phyloP scores from a whole-genome alignment of 2,329 filamentous ascomycete species.

The Escovopsis sp. region DNA sequence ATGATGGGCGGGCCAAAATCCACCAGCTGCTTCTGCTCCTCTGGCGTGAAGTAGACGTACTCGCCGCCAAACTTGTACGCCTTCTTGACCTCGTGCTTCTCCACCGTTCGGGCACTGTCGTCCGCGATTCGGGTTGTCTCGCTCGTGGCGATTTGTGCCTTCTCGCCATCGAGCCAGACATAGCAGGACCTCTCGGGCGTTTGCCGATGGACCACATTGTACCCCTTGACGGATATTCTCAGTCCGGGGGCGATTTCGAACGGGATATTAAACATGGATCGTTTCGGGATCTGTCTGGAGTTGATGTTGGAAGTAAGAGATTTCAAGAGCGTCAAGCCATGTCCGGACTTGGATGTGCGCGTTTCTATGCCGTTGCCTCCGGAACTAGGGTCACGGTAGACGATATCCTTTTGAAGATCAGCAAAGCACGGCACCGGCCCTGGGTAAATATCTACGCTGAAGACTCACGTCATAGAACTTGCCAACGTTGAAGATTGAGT shows the following conservation, averaged over 20 bases:
- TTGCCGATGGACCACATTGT: conserved; percentile 76
- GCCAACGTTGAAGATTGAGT: conserved; percentile 59
- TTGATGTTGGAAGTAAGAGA: conserved; percentile 79
- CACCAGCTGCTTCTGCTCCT: conserved; percentile 66
- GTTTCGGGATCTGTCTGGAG: conserved; percentile 74
- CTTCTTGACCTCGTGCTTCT: conserved; percentile 72
- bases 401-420: conserved; percentile 52
- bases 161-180: conserved; percentile 78
- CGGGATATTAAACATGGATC: conserved; percentile 74
- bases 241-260: conserved; percentile 77
- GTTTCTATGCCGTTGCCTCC: conserved; percentile 43
- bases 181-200: conserved; percentile 70
- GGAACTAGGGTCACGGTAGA: conserved; percentile 64
- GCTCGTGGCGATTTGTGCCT: conserved; percentile 62
- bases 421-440: neutral
- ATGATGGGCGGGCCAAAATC: conserved; percentile 73
- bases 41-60: conserved; percentile 69
- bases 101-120: conserved; percentile 61
- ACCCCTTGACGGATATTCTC: conserved; percentile 84
- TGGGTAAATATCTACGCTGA: too few relatives aligned
- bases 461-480: conserved; percentile 75
- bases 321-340: conserved; percentile 65
- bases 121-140: conserved; percentile 64
- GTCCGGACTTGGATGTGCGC: conserved; percentile 50
- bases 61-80: conserved; percentile 95